phyloP scores from a whole-genome alignment of 805 yeast genomes.

The Suhomyces emberorum region DNA sequence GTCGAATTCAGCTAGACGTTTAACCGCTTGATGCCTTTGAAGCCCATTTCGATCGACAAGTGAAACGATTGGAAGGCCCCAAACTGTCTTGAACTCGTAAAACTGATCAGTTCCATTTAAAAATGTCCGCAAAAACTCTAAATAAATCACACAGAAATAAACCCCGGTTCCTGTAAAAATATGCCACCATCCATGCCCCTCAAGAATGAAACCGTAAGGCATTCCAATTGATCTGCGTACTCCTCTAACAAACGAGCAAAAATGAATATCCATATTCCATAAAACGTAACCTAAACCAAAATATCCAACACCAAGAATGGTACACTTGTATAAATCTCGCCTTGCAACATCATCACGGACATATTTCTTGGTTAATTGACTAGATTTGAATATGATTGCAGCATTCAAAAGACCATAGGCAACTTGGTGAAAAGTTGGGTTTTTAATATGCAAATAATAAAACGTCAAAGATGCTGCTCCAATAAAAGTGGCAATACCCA shows the following conservation, averaged over 20 bases:
- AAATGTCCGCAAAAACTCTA: conserved; percentile 70
- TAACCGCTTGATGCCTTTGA: conserved; percentile 13
- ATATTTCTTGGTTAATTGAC: conserved; percentile 46
- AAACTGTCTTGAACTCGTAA: conserved; percentile 57
- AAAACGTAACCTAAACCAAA: conserved; percentile 74
- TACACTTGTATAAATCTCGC: conserved; percentile 50
- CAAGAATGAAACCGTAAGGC: conserved; percentile 83
- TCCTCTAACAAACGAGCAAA: conserved; percentile 58
- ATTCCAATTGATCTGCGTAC: conserved; percentile 66
- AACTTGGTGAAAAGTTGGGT: conserved; percentile 87
- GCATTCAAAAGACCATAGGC: conserved; percentile 79
- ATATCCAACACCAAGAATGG: conserved; percentile 55
- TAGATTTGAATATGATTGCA: conserved; percentile 63
- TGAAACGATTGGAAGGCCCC: conserved; percentile 35
- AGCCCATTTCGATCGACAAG: conserved; percentile 26
- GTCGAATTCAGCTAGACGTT: conserved; percentile 15
- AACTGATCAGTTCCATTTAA: conserved; percentile 54
- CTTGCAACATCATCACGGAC: conserved; percentile 50
- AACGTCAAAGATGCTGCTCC: conserved; percentile 64
- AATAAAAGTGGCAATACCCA: conserved; percentile 46
- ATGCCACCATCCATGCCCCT: conserved; percentile 99
- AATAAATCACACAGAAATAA: conserved; percentile 75
- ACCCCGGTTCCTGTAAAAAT: conserved; percentile 82
- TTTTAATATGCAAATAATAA: conserved; percentile 66
- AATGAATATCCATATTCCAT: conserved; percentile 88